Percentiles rank a stretch among this genome's conserved stretches.
phyloP scores from a whole-genome alignment of 1,139 yeast genomes.

The Scheffersomyces segobiensis region DNA sequence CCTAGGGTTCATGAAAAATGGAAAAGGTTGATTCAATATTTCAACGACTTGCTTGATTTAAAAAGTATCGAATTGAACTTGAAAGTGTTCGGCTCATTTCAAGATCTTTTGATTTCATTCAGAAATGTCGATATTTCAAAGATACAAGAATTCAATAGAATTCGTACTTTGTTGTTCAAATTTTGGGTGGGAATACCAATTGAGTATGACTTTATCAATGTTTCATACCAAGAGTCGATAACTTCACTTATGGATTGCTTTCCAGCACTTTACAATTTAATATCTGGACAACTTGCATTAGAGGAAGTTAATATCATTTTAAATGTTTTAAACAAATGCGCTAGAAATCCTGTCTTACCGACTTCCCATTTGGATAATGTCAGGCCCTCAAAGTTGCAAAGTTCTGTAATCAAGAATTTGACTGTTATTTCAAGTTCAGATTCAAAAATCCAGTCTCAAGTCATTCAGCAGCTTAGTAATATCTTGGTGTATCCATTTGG shows the following conservation, averaged over 20 bases:
- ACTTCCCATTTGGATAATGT: slow-evolving; percentile 43
- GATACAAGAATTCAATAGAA: slow-evolving; percentile 12
- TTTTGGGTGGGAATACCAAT: slow-evolving; percentile 67
- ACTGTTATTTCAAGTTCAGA: slow-evolving; percentile 31
- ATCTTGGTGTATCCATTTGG: slow-evolving; percentile 61
- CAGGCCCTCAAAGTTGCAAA: slow-evolving; percentile 57
- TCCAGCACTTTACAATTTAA: slow-evolving; percentile 41
- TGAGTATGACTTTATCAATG: slow-evolving; percentile 56
- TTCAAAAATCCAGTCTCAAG: slow-evolving; percentile 39
- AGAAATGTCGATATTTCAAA: slow-evolving; percentile 1
- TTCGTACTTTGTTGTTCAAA: slow-evolving; percentile 48
- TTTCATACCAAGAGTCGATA: slow-evolving; percentile 57
- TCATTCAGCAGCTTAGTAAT: slow-evolving; percentile 54
- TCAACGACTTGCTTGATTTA: slow-evolving; percentile 34
- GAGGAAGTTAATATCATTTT: slow-evolving; percentile 45
- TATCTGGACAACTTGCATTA: slow-evolving; percentile 26
- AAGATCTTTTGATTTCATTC: slow-evolving; percentile 44
- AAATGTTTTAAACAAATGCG: slow-evolving; percentile 54
- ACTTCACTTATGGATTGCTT: slow-evolving; percentile 53
- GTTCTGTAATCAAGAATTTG: slow-evolving; percentile 48
- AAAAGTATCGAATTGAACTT: slow-evolving; percentile 50
- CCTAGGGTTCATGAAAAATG: slow-evolving; percentile 31
- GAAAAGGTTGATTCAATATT: slow-evolving; percentile 53
- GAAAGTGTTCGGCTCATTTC: slow-evolving; percentile 53
- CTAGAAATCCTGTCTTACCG: slow-evolving; percentile 67